phyloP scores from a whole-genome alignment of 208 protist species.

The Leishmania braziliensis region DNA sequence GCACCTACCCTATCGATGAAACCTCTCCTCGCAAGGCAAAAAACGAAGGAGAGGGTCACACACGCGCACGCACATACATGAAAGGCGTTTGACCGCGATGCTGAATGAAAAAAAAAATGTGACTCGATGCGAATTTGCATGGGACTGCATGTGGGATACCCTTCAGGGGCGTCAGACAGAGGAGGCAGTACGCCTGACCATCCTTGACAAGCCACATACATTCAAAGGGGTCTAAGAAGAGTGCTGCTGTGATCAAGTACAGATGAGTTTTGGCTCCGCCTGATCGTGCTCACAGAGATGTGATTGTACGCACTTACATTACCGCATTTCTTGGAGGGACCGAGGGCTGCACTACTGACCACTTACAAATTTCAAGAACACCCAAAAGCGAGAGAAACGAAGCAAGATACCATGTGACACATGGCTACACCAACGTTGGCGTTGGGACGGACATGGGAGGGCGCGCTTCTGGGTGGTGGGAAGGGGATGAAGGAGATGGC shows the following conservation, averaged over 20 bases:
- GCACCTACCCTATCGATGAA: not conserved
- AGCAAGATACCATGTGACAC: not conserved
- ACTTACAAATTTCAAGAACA: not conserved
- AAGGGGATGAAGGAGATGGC: conserved; percentile 1
- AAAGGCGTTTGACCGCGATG: not conserved
- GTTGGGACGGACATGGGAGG: not conserved
- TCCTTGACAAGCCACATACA: not conserved
- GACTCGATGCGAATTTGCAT: not conserved
- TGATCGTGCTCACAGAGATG: not conserved
- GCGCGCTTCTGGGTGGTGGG: not conserved
- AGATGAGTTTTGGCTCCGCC: not conserved
- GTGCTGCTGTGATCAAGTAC: not conserved
- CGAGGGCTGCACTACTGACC: not conserved
- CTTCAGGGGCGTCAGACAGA: not conserved
- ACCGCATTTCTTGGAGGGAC: not conserved
- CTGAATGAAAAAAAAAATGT: not conserved
- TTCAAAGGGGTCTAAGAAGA: not conserved
- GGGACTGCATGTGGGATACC: not conserved
- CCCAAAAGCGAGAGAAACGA: not conserved
- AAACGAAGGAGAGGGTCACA: not conserved
- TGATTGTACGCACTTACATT: not conserved
- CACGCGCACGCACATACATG: not conserved
- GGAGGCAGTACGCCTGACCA: not conserved
- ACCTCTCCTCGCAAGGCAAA: not conserved
- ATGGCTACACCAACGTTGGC: not conserved